Base-by-base conservation (phyloP, 1,284 basidiomycete genomes). In the Phaffia rhodozyma region DNA sequence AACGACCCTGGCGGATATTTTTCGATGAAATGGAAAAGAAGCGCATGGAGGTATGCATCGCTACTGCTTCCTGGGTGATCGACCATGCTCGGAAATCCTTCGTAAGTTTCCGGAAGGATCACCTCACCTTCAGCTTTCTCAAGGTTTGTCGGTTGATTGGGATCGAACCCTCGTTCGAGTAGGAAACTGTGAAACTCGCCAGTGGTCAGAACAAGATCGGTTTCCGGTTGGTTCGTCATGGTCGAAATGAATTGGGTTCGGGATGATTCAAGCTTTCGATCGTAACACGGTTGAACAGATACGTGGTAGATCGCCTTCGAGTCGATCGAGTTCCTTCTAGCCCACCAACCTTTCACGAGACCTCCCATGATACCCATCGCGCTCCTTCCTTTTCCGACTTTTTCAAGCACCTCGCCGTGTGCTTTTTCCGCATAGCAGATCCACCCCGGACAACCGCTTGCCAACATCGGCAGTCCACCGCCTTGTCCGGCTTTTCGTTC, bases 391-490 rank as follows among this genome's bases (percentile, higher is more conserved):
- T 79, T 79, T 55, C 87, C 84, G 65, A 99, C 86, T 70, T 92
- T 91, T 1, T 91, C 91, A 13, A 99, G 75, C 79, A 99, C 86
- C 73, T 96, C 93, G 1, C 86, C 80, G 72, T 97, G 94, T 0
- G 94, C 87, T 80, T 98, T 99, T 77, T 98, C 96, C 21, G 93
- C 94, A 72, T 97, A 98, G 75, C 94, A 98, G 63, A 98, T 87
- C 96, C 96, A 98, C 29, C 96, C 96, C 0, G 96, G 96, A 77
- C 96, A 98, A 16, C 94, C 91, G 69, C 90, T 92, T 3, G 92
- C 86, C 25, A 99, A 80, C 85, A 98, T 91, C 0, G 96, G 94
- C 38, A 97, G 75, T 58, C 70, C 75, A 0, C 73, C 75, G 60
- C 68, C 69, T 34, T 70, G 71, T 55, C 72, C 72, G 62, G 70